These are phyloP conservation scores for Haplosporangium sp. DNA, from an alignment of 371 early-diverging fungal genomes.

Conservation along the genomic window DNA sequence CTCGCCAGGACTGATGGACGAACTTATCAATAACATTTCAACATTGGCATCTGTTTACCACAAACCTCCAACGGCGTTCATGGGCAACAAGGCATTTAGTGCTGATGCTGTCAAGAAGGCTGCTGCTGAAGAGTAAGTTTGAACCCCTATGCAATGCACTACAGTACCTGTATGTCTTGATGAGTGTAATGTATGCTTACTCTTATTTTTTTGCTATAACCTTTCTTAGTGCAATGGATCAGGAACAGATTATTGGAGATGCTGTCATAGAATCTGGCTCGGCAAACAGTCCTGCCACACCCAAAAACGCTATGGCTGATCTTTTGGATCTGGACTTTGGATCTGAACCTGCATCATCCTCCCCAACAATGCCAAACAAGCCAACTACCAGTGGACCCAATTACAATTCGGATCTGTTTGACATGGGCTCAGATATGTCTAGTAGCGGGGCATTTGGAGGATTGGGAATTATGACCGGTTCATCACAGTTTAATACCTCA, in stretches of 20 bases:
- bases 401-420: constrained; percentile 44
- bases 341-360: constrained; percentile 28
- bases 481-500: background rate
- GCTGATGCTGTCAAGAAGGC: constrained; percentile 68
- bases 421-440: constrained; percentile 39
- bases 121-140: constrained; percentile 59
- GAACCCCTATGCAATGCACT: background rate
- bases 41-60: constrained; percentile 94
- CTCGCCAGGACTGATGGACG: constrained; percentile 78
- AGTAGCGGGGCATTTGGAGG: constrained; percentile 24
- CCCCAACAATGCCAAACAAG: constrained; percentile 18
- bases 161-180: too few species aligned
- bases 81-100: constrained; percentile 74
- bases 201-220: too few species aligned
- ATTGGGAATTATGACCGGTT: constrained; percentile 12
- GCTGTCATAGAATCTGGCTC: constrained; percentile 52
- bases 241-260: constrained; percentile 65
- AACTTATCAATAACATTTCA: constrained; percentile 88
- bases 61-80: constrained; percentile 87
- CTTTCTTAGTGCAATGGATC: constrained; percentile 58
- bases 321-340: constrained; percentile 64
- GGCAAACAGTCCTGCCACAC: constrained; percentile 62
- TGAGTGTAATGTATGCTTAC: too few species aligned
- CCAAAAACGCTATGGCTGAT: constrained; percentile 69
- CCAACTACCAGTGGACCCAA: constrained; percentile 18